Base-by-base conservation (phyloP, 371 early-diverging fungal species). In the Syncephalastrum sp. region DNA sequence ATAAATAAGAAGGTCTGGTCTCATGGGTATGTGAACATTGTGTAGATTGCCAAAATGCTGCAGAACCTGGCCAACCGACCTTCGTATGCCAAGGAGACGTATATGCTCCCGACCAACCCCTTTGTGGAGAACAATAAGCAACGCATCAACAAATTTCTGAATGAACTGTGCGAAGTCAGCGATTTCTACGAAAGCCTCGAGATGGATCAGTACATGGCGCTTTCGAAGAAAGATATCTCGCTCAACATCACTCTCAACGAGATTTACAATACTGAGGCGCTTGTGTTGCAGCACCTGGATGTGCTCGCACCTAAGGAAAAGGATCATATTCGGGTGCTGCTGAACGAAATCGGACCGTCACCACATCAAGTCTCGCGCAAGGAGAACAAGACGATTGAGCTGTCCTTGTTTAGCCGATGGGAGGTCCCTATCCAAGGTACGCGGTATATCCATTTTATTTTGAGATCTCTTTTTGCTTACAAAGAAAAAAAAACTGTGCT, bases 181-280 rank as follows among this genome's bases (percentile, higher is more conserved):
- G 97, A 97, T 64, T 97, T 97, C 76, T 93, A 94, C 68, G 95
- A 97, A 64, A 82, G 87, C 24, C 68, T 97, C 63, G 96, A 96
- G 83, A 96, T 95, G 94, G 96, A 96, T 69, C 96, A 96, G 74
- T 96, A 96, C 65, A 89, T 95, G 79, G 94, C 95, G 0, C 70
- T 96, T 54, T 94, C 94, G 14, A 94, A 93, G 67, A 94, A 93
- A 69, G 91, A 97, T 57, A 84, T 95, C 47, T 70, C 85, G 47
- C 75, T 97, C 38, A 87, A 88, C 67, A 94, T 97, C 56, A 91
- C 92, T 16, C 70, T 94, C 29, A 96, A 97, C 70, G 96, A 97
- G 82, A 88, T 97, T 57, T 93, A 91, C 75, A 92, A 87, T 60
- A 95, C 92, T 13, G 91, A 94, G 46, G 77, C 87, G n/a, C 75